These are phyloP conservation scores for Moringa oleifera DNA, from an alignment of 345 rosid species.

Conservation along the genomic window DNA sequence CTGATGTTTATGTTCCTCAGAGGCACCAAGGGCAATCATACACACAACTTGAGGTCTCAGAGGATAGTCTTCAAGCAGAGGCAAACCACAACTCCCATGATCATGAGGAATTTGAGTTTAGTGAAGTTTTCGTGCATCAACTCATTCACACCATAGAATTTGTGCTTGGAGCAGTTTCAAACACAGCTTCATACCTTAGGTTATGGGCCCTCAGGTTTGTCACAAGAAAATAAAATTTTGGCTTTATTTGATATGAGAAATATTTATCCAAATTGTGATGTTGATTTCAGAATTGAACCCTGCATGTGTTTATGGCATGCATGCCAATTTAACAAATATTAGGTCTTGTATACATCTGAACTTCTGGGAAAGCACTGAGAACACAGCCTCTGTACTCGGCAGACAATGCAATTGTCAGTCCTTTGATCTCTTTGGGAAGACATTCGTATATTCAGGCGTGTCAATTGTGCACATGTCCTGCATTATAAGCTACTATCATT, in stretches of 20 bases:
- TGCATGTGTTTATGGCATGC: not conserved
- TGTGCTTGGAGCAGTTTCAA: conserved; percentile 97
- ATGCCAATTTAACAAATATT: not conserved
- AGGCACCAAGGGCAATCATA: conserved; percentile 86
- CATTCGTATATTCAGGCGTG: not conserved
- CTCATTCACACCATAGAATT: conserved; percentile 96
- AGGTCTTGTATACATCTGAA: not conserved
- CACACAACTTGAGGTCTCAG: conserved; percentile 49
- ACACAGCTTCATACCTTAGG: conserved; percentile 96
- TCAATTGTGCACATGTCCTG: conserved; percentile 5
- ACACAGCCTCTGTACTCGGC: no score
- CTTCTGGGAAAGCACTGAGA: not conserved
- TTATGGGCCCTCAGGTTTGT: conserved; percentile 92
- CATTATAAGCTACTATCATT: not conserved
- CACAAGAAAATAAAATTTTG: not conserved
- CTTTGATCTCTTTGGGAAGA: not conserved
- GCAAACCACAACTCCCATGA: conserved; percentile 53
- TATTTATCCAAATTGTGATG: not conserved
- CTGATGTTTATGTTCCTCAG: conserved; percentile 33
- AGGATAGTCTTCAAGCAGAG: conserved; percentile 68
- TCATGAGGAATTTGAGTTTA: conserved; percentile 90
- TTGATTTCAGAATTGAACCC: not conserved
- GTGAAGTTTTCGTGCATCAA: conserved; percentile 95
- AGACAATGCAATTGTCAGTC: no score
- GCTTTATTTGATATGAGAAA: not conserved